A percentile compares a stretch with the other conserved stretches of the same genome.
phyloP scores from a whole-genome alignment of 2,329 filamentous ascomycete species.

The Ascochyta pisi region DNA sequence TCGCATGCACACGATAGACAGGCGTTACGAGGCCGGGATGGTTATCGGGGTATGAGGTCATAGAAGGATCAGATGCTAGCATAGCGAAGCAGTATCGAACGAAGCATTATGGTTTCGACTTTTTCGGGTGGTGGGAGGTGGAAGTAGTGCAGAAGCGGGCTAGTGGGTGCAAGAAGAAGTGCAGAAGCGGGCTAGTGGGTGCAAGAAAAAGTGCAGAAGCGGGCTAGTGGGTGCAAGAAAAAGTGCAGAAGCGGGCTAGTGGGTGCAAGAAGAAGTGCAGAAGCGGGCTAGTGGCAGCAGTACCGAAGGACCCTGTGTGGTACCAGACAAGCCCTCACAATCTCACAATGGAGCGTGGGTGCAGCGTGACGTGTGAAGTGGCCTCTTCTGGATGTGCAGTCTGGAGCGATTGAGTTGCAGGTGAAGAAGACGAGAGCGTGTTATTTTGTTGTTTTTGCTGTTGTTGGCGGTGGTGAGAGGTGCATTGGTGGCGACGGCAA shows the following conservation, averaged over 20 bases:
- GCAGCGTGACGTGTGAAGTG: conserved; percentile 7
- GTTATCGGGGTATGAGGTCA: conserved; percentile 2
- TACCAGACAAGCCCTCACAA: neutral
- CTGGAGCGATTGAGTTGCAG: neutral
- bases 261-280: conserved; percentile 3
- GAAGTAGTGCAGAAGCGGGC: conserved; percentile 8
- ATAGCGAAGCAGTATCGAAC: neutral
- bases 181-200: no score
- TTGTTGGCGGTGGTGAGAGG: conserved; percentile 1
- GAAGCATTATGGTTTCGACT: neutral
- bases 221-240: neutral
- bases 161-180: neutral
- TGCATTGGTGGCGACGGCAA: conserved; percentile 13
- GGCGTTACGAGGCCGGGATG: neutral
- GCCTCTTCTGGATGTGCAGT: neutral
- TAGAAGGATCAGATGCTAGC: neutral
- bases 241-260: neutral
- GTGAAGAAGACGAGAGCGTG: neutral
- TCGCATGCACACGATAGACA: neutral
- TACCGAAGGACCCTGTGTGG: conserved; percentile 4
- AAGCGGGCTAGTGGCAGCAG: neutral
- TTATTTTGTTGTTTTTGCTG: no score
- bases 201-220: no score
- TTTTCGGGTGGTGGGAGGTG: neutral
- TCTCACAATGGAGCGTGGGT: neutral